phyloP scores from a whole-genome alignment of 2,329 filamentous ascomycete species.

The Endocalyx cinctus region DNA sequence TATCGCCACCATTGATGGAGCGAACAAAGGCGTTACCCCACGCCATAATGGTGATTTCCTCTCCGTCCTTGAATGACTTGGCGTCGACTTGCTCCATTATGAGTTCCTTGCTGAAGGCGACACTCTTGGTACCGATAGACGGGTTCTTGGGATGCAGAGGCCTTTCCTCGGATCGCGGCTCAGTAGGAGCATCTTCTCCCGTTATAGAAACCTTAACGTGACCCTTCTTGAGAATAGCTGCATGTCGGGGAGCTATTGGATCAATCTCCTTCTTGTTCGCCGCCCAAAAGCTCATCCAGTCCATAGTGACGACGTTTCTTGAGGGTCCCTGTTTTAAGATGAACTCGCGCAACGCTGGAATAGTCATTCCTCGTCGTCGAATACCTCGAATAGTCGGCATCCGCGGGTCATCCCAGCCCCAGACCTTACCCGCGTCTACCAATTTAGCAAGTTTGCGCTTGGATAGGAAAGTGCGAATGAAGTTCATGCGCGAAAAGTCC shows the following conservation, averaged over 20 bases:
- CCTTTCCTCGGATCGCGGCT: conserved; percentile 66
- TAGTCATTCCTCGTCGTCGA: conserved; percentile 71
- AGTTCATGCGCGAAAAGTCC: conserved; percentile 83
- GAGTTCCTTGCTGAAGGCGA: conserved; percentile 69
- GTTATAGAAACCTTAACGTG: conserved; percentile 66
- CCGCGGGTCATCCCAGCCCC: conserved; percentile 82
- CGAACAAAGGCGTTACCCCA: conserved; percentile 89
- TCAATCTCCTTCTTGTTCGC: conserved; percentile 81
- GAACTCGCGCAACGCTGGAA: conserved; percentile 74
- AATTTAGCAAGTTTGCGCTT: conserved; percentile 85
- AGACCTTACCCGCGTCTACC: conserved; percentile 70
- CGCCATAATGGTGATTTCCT: conserved; percentile 94
- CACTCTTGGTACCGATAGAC: conserved; percentile 78
- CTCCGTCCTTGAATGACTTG: conserved; percentile 72
- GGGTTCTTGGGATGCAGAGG: conserved; percentile 88
- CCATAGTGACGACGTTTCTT: conserved; percentile 78
- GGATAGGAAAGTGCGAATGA: conserved; percentile 75
- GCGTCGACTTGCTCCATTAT: conserved; percentile 85
- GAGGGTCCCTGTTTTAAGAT: conserved; percentile 81
- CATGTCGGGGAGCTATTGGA: conserved; percentile 69
- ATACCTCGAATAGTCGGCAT: conserved; percentile 84
- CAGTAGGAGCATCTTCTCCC: conserved; percentile 62
- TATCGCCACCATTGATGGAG: conserved; percentile 53
- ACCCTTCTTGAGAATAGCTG: conserved; percentile 66
- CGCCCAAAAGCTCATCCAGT: conserved; percentile 72